Base-by-base conservation (phyloP, 1,139 yeast genomes). In the Taphrina communis region DNA sequence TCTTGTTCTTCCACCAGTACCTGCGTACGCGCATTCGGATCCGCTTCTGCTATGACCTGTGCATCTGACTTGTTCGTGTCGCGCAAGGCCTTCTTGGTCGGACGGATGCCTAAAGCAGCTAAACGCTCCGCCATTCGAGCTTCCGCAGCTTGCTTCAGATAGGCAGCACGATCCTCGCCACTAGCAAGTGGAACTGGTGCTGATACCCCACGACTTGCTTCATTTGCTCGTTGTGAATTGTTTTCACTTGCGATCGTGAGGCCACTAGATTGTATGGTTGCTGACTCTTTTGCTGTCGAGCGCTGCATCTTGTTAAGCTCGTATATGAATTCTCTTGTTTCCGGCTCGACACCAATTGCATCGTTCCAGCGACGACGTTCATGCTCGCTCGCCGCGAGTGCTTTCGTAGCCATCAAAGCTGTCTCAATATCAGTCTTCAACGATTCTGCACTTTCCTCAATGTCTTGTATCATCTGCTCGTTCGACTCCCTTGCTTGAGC, bases 71-170 rank as follows among this genome's bases (percentile, higher is more conserved):
- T 44, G 11, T 14, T 44, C 9, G 44, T 12, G 6, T 51, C 65
- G 14, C 65, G 31, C 11, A 25, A 2, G 11, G 61, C 8, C 48
- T 63, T 63, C 31, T 63, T 63, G 7, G 55, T 55, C 6, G 88
- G 82, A 41, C 84, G 81, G 67, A 90, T 86, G 0, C 97, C 97
- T 70, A 93, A 83, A 72, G 89, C 89, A 0, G 97, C 97, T 76
- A 92, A 82, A 74, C 95, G 83, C 75, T 92, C 97, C 72, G 87
- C 88, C 96, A 93, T 92, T 75, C 91, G 85, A 78, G 88, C 86
- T 74, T 89, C 90, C 0, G 98, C 98, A 75, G 90, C 96, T 12
- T 94, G 97, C 76, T 90, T 91, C 71, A 92, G 88, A 73, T 87
- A 87, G 6, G 93, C 93, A 7, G 95, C 85, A 73, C 97, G 83